Conservation (phyloP, 176 grass and related monocot species). For the Pontederia crassipes region DNA sequence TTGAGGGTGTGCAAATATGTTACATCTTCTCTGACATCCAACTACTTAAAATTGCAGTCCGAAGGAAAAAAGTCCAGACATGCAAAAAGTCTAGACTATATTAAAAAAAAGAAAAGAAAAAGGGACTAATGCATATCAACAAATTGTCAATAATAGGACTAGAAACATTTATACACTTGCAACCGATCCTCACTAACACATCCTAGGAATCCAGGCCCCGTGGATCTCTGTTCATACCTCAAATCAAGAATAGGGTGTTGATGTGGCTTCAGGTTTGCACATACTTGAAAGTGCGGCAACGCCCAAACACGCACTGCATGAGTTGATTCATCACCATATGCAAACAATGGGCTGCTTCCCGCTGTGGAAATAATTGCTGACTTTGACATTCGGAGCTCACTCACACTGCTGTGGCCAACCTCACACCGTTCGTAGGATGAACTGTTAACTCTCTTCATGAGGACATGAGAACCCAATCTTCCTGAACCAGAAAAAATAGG, state of each 20-base stretch:
- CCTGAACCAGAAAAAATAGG: slow-evolving; percentile 22
- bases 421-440: slow-evolving; percentile 31
- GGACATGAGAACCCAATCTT: slow-evolving; percentile 52
- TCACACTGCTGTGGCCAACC: slow-evolving; percentile 36
- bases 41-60: too few species aligned
- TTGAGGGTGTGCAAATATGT: too few species aligned
- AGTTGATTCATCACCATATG: slow-evolving; percentile 55
- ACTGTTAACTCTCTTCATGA: slow-evolving; percentile 32
- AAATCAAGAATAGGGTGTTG: slow-evolving; percentile 72
- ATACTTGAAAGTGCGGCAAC: slow-evolving; percentile 49
- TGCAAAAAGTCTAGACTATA: too few species aligned
- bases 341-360: slow-evolving; percentile 34
- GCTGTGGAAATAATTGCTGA: slow-evolving; percentile 30
- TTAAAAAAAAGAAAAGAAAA: background rate
- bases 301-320: slow-evolving; percentile 40
- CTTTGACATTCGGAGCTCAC: slow-evolving; percentile 65
- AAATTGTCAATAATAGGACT: background rate
- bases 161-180: slow-evolving; percentile 38
- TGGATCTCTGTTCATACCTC: slow-evolving; percentile 33
- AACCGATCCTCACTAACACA: slow-evolving; percentile 66
- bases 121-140: background rate
- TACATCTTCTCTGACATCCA: too few species aligned
- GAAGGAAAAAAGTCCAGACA: too few species aligned
- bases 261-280: slow-evolving; percentile 44
- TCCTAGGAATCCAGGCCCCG: slow-evolving; percentile 47